phyloP scores from a whole-genome alignment of 2,329 filamentous ascomycete genomes.

The Aspergillus pseudoglaucus region DNA sequence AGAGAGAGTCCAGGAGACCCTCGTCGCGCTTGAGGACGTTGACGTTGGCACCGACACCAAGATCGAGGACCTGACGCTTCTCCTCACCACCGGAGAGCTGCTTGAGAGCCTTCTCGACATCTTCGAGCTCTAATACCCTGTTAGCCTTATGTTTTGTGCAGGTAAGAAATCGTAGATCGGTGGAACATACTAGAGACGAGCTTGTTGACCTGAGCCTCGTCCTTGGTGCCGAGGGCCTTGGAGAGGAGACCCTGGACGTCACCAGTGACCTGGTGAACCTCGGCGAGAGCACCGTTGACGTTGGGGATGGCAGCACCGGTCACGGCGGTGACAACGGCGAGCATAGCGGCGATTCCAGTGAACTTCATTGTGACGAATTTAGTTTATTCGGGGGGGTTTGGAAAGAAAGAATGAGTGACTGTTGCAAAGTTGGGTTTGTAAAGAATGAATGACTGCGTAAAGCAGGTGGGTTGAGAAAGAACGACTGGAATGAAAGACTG shows the following conservation, averaged over 20 bases:
- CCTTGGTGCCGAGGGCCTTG: constrained; percentile 1
- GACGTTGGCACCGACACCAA: constrained; percentile 1
- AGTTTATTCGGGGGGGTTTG: neutral
- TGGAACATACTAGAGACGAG: neutral
- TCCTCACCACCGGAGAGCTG: constrained; percentile 1
- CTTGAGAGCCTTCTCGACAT: constrained; percentile 2
- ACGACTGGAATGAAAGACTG: constrained; percentile 16
- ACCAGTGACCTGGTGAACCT: constrained; percentile 10
- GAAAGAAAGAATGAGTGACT: constrained; percentile 19
- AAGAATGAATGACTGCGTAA: constrained; percentile 6
- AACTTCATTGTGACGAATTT: constrained; percentile 29
- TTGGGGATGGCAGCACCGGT: constrained; percentile 24
- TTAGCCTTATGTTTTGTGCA: neutral
- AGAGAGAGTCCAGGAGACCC: too few species aligned
- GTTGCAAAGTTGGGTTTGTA: neutral
- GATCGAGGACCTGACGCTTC: neutral
- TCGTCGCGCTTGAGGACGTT: neutral
- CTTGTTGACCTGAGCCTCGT: constrained; percentile 11
- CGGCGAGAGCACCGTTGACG: constrained; percentile 7
- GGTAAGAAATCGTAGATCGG: neutral
- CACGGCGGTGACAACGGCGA: constrained; percentile 25
- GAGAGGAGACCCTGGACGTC: constrained; percentile 9
- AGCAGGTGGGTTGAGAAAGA: constrained; percentile 9
- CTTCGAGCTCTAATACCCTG: neutral
- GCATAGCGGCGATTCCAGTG: constrained; percentile 25